Evolutionary conservation across 2,329 filamentous ascomycete species (phyloP).

Genomic region (Paraconiothyrium sp.): DNA sequence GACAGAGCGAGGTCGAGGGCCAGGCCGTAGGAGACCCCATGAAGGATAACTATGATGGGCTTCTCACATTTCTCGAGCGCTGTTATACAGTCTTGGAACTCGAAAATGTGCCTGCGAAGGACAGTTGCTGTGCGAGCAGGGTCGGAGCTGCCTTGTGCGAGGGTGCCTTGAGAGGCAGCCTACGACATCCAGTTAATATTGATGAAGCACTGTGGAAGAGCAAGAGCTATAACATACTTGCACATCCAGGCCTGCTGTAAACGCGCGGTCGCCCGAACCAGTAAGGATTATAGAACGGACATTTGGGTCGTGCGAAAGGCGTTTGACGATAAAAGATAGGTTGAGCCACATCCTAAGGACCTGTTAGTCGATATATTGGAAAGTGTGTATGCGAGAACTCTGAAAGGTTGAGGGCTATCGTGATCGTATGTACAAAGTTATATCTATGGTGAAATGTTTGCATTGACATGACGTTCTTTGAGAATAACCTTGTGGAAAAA

Average conservation of each 20-base stretch:
- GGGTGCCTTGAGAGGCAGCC: constrained; percentile 66
- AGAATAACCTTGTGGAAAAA: not conserved
- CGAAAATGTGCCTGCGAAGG: constrained; percentile 73
- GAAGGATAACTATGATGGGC: constrained; percentile 40
- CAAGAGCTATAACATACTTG: constrained; percentile 27
- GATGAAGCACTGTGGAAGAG: not conserved
- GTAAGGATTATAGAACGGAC: constrained; percentile 82
- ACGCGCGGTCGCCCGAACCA: constrained; percentile 82
- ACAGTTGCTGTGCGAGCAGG: constrained; percentile 54
- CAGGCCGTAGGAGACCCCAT: constrained; percentile 49
- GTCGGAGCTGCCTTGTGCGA: constrained; percentile 58
- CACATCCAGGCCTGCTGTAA: constrained; percentile 87
- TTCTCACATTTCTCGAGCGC: constrained; percentile 66
- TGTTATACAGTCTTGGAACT: constrained; percentile 82
- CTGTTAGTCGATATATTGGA: constrained; percentile 1
- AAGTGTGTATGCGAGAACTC: not conserved
- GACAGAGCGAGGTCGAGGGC: constrained; percentile 66
- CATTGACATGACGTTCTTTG: not conserved
- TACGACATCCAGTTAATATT: constrained; percentile 45
- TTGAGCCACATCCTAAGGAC: constrained; percentile 80
- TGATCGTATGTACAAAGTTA: no score
- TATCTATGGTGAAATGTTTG: no score
- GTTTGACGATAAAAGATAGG: constrained; percentile 74
- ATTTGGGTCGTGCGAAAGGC: constrained; percentile 75
- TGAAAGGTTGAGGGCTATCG: no score